Base-by-base conservation (phyloP, 345 rosid genomes). In the Balakata baccata region DNA sequence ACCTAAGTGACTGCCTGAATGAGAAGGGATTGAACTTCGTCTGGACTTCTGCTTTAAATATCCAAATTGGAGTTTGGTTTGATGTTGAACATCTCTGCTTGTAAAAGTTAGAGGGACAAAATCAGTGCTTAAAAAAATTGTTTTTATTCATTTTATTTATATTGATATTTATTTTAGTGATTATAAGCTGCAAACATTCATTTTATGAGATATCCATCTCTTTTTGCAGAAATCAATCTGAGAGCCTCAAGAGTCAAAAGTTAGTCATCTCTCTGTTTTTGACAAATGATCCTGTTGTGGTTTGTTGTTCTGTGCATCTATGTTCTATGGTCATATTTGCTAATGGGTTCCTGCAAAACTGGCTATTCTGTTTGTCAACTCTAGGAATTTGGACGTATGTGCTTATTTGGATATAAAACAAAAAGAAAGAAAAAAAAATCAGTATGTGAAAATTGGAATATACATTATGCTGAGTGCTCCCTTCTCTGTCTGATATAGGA, bases 241-340 rank as follows among this genome's bases (percentile, higher is more conserved):
- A 79, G 98, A 94, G 78, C 90, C 97, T 75, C 84, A 86, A 65
- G 93, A 87, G 49, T 90, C 95, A 52, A 86, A 92, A 97, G 98
- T 92, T 82, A 29, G 34, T 29, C 34, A 29, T 29, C 34, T 38
- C n/a, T 17, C 9, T 63, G 9, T 16, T 17, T 7, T 39, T 38
- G 10, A 39, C 49, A 18, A 17, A 11, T 39, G 39, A 38, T n/a
- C 14, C 25, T 17, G 13, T 34, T 34, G 10, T 62, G 46, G 46
- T 8, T 5, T 16, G 1, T 20, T 11, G 7, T 17, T 64, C 20
- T 64, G 51, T n/a, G 10, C 13, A 7, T 12, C 22, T 14, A 14
- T 37, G 45, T 7, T 9, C 45, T 22, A 47, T 66, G 50, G 51
- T 29, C 22, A 25, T n/a, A 45, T 66, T 43, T 66, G 46, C 54